Evolutionary conservation across 768 basidiomycete species (phyloP), one percentile per base, ranked within the genome.

Genomic region (Leccinum longicurvipes): DNA sequence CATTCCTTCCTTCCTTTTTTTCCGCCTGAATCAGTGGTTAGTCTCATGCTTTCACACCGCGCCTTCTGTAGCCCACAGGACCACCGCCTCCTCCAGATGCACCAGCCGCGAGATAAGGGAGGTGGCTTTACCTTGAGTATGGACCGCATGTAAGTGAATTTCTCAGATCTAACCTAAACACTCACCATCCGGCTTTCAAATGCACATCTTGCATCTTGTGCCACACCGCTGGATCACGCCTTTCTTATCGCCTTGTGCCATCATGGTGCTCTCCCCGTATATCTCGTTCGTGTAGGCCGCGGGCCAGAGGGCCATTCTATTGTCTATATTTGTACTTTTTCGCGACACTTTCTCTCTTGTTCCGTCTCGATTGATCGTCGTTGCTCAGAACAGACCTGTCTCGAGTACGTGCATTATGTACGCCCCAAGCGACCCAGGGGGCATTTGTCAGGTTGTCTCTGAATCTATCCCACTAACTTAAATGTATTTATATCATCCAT

Each of bases 41-140:
- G 8, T 29, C 34, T 29, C 47, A 45, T 34, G n/a, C 3, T 24
- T 39, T 27, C 12, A 9, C 5, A 46, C 31, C 27, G 23, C 36
- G 2, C 47, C 5, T 42, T 29, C 36, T 23, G 4, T 41, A 62
- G 60, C 53, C 53, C 19, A 17, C 44, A 15, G 56, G 44, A 19
- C 55, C 60, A 24, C 24, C 47, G 17, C 23, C 25, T 14, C 47
- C 57, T 6, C 52, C 58, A 3, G 46, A 45, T 21, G 44, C 59
- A 17, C 55, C 54, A 25, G 47, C 47, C 21, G 44, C 42, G 8
- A 53, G 54, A 28, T 60, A 55, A 52, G 50, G 27, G 3, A 14
- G 29, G 3, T 3, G 17, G 46, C 50, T 29, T 17, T 6, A 8
- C 15, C 31, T 23, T 10, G 29, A 47, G n/a, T 15, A 17, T 4